Evolutionary conservation across 225 moss, liverwort and hornwort species (phyloP), one percentile per base, ranked within the genome.

Genomic region (Marchantia polymorpha): DNA sequence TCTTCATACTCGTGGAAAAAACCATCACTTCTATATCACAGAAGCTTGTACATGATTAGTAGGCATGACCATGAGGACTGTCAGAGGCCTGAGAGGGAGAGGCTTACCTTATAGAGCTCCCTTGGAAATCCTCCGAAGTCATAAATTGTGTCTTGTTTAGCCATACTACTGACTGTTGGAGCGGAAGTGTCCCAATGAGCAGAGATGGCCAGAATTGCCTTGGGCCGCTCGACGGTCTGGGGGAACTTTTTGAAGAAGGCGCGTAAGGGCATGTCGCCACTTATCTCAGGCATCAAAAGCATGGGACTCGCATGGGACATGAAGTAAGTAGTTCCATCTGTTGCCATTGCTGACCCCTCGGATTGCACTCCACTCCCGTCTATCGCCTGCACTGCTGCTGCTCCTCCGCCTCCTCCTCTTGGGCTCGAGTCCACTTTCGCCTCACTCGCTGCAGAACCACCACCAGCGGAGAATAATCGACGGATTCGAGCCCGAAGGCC

Each of bases 101-200:
- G 14, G 50, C n/a, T 6, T 69, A 93, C 92, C 81, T 87, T 56
- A 78, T 92, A 96, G 58, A 94, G 89, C 67, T 90, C 84, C 22
- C 20, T 86, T 52, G 94, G 94, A 63, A 94, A 94, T 54, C 82
- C 81, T n/a, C 91, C 91, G 70, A 93, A 96, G 77, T 96, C 94
- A 74, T 92, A 64, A 29, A 96, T 89, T 29, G 91, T 92, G 65
- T 31, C 65, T 56, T 90, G 88, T 61, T 78, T 85, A 52, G 59
- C 86, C 50, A 83, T 82, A 48, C 83, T 82, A 77, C 72, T 89
- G 29, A 94, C 91, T 54, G 87, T 78, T 16, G 96, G 94, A 50
- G 89, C 92, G 0, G 15, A 49, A 53, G 91, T 94, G 70, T 94
- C 85, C 96, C 96, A 94, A 71, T 94, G 96, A 67, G 89, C 94